A percentile compares a stretch with the other conserved stretches of the same genome.
phyloP scores from a whole-genome alignment of 78 protist species.

The Dictyostelium citrinum region DNA sequence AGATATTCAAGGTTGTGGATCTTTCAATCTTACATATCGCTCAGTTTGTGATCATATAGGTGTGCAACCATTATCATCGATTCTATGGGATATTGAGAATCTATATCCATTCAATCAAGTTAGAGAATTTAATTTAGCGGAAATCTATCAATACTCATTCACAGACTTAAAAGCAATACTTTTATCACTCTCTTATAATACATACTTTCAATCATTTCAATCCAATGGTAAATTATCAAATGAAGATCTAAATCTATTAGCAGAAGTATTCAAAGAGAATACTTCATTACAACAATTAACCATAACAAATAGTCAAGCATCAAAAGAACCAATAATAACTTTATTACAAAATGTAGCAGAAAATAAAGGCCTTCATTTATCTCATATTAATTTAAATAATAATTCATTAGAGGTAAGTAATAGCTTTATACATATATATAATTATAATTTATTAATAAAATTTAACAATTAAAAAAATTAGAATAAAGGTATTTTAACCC shows the following conservation, averaged over 20 bases:
- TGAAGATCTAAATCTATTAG: constrained; percentile 33
- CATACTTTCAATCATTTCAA: constrained; percentile 32
- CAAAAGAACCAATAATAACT: constrained; percentile 46
- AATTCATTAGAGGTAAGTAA: constrained; percentile 33
- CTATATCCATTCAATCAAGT: constrained; percentile 40
- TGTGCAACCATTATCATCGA: constrained; percentile 25
- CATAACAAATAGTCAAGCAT: constrained; percentile 5
- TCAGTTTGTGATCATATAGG: constrained; percentile 66
- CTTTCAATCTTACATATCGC: constrained; percentile 41
- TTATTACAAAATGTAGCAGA: constrained; percentile 16
- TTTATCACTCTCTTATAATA: constrained; percentile 42
- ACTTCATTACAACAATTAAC: constrained; percentile 16
- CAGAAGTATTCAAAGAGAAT: constrained; percentile 24
- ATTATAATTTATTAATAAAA: no score
- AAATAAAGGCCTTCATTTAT: constrained; percentile 11
- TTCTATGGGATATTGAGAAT: constrained; percentile 59
- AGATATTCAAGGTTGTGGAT: constrained; percentile 35
- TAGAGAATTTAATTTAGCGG: constrained; percentile 34
- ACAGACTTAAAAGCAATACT: constrained; percentile 30
- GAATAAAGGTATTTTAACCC: constrained; percentile 45
- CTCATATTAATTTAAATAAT: constrained; percentile 12
- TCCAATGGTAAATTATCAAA: constrained; percentile 25
- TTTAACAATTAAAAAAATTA: no score
- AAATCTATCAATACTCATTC: constrained; percentile 27
- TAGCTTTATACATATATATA: no score